Evolutionary conservation across 208 protist genomes (phyloP).

Genomic region (Leishmania mexicana): DNA sequence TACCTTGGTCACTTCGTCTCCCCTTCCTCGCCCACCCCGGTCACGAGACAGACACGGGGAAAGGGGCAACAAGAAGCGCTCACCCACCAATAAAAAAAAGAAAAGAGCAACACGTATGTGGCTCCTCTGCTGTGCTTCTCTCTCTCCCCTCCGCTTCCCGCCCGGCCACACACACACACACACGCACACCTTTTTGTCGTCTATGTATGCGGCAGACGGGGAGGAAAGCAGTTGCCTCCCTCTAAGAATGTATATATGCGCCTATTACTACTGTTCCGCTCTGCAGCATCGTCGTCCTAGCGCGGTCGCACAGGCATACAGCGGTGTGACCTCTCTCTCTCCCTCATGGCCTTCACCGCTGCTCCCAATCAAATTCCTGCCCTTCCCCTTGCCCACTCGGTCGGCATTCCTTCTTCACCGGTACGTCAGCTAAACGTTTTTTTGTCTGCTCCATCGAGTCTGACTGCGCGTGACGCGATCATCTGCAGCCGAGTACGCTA

Average conservation of each 20-base stretch:
- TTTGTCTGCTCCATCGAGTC: background rate
- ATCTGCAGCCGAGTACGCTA: background rate
- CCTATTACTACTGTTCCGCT: background rate
- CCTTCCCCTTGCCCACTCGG: background rate
- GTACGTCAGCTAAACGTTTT: background rate
- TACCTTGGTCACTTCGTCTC: background rate
- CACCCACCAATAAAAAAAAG: too few relatives aligned
- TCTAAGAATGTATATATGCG: background rate
- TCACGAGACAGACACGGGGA: background rate
- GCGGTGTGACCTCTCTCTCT: background rate
- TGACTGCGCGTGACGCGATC: background rate
- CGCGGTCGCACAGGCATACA: background rate
- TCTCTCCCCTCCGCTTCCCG: background rate
- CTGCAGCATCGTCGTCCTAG: background rate
- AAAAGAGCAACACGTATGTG: background rate
- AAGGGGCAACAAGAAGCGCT: background rate
- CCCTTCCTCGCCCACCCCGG: background rate
- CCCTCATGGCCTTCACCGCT: background rate
- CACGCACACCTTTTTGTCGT: background rate
- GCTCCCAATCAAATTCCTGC: background rate
- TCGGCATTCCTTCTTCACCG: background rate
- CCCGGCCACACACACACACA: too few relatives aligned
- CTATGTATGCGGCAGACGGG: background rate
- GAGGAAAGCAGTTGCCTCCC: background rate
- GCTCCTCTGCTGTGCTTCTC: background rate